Base-by-base conservation (phyloP, 768 basidiomycete genomes). In the Hydnomerulius pinastri region DNA sequence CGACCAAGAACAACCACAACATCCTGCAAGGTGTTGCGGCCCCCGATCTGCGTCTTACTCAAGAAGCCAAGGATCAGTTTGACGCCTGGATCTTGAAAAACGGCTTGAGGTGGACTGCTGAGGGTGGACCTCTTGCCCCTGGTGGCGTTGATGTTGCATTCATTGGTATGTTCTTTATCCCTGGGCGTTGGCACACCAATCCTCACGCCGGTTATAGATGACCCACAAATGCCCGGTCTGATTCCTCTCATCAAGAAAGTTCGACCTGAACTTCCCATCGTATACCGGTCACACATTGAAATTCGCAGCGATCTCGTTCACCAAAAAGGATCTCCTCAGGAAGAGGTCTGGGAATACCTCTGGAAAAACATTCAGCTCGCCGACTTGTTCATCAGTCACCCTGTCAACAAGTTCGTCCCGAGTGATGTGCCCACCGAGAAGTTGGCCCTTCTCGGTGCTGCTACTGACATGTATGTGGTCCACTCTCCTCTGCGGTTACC, bases 251-350 rank as follows among this genome's bases (percentile, higher is more conserved):
- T 97, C 77, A 85, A 82, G 67, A 87, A 87, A 73, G 74, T 86
- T 46, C 79, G 88, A 50, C 92, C 93, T 2, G 85, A 87, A 21
- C 73, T 94, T 40, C 93, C 93, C 46, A 92, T 97, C 63, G 76
- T 95, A 56, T 98, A 95, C 68, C 86, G 94, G 38, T 96, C 92
- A 45, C 94, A 97, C 75, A 97, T 97, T 54, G 93, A 98, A 73
- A 93, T 89, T 57, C 86, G 87, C 41, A 87, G 87, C 57, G 90
- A 94, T 66, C 85, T 97, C 35, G 84, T 92, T 20, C 89, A 93
- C 66, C 76, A 83, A 21, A 73, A 82, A 20, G 87, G 85, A 25
- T 92, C 92, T 11, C 89, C 91, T 18, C 92, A 95, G 63, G 84
- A 87, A 63, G 87, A 90, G 58, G 92, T 95, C 15, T 98, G 94